Base-by-base conservation (phyloP, 2,329 filamentous ascomycete species). In the Zalaria sp. region DNA sequence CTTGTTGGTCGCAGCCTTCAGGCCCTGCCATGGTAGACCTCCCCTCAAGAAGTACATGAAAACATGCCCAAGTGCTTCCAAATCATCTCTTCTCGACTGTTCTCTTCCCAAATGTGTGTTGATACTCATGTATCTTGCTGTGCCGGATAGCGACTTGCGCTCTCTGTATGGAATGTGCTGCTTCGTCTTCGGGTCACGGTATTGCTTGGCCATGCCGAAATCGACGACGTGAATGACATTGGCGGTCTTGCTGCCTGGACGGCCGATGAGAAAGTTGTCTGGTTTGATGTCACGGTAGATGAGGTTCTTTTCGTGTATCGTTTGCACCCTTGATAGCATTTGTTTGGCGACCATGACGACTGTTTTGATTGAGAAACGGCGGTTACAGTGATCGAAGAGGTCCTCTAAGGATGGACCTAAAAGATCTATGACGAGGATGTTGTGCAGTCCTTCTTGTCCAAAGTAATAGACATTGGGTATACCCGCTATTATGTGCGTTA, bases 391-490 rank as follows among this genome's bases (percentile, higher is more conserved):
- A 60, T 98, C 89, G 60, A 98, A 98, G 18, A 98, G 75, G 59
- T 98, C 89, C 62, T 98, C 89, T 46, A 98, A 73, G 49, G 87
- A 94, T 40, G 89, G 89, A 10, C 89, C 89, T 26, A 98, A 79
- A 35, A 98, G 73, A 66, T 98, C 89, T 57, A 96, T 96, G 53
- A 98, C 89, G 39, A 98, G 80, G 53, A 96, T 96, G 68, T 98
- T 96, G 72, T 98, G 91, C 27, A 96, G 80, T 54, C 89, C 91
- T 66, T 96, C 89, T 61, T 98, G 91, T 48, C 91, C 91, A 54
- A 96, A 98, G 68, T 96, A 98, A 70, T 96, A 96, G 57, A 98
- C 91, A 75, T 96, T 96, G 57, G 91, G 91, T 53, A 98, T 96
- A 57, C 91, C 91, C 57, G 89, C 89, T 96, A 61, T 27, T 35